Percentiles rank a stretch among this genome's conserved stretches.
These are phyloP conservation scores for Sporothrix mexicana DNA, from an alignment of 2,329 filamentous ascomycete species.

Conservation along the genomic window DNA sequence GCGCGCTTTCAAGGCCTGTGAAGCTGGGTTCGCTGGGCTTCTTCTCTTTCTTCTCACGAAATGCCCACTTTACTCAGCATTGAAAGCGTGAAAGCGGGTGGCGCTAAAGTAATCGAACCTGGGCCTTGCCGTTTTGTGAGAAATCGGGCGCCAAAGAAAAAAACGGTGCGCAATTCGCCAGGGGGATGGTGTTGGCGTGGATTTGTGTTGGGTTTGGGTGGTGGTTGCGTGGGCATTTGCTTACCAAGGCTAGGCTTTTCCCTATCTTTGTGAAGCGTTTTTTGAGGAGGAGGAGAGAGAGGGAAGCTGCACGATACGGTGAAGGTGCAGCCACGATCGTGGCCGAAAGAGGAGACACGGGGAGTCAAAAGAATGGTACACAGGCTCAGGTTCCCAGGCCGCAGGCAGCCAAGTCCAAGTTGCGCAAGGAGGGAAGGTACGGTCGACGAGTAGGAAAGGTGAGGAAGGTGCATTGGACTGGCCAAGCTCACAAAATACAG, in stretches of 20 bases:
- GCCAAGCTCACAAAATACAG: not conserved
- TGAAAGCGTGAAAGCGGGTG: conserved; percentile 28
- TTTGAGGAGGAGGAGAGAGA: too few relatives aligned
- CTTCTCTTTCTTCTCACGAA: not conserved
- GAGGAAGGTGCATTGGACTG: not conserved
- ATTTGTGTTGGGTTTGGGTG: too few relatives aligned
- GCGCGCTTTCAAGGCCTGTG: not conserved
- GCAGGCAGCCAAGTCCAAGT: not conserved
- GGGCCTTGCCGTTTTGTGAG: conserved; percentile 7
- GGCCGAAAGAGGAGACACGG: not conserved
- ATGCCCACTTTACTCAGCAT: conserved; percentile 30
- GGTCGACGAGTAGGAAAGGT: not conserved
- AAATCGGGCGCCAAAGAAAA: not conserved
- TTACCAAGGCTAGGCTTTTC: not conserved
- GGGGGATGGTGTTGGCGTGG: not conserved
- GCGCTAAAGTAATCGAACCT: conserved; percentile 25
- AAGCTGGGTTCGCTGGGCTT: not conserved
- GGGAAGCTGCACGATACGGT: not conserved
- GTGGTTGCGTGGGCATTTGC: not conserved
- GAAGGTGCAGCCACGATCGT: conserved; percentile 5
- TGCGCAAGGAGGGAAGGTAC: not conserved
- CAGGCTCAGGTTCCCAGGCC: not conserved
- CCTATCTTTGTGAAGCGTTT: conserved; percentile 10
- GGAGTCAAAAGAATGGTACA: not conserved
- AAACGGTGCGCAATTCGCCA: not conserved